Evolutionary conservation across 495 filamentous ascomycete genomes (phyloP), one percentile per base, ranked within the genome.

Genomic region (Talaromyces nanjingensis): DNA sequence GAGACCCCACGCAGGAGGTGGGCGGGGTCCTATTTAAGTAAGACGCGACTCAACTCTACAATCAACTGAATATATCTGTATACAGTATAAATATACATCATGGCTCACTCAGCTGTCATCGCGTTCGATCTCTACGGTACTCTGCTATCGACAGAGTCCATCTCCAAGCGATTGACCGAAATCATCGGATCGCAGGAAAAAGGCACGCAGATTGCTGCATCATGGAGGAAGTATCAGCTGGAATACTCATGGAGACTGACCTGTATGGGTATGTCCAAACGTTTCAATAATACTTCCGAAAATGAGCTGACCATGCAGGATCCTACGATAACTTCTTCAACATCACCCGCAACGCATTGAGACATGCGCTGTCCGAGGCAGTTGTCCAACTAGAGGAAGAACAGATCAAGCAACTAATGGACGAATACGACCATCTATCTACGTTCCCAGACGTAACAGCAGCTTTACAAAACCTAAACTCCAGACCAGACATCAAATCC

Each of bases 221-320:
- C 81, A 66, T 87, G 83, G 84, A 71, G 83, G 53, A 81, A 76
- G 25, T 84, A 84, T 69, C 89, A 92, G 71, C 79, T 96, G 20
- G 90, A 92, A 73, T 94, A 93, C 66, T 91, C 90, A 39, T 94
- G 89, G 90, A 75, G 90, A 54, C 72, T 90, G 65, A 93, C 89
- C 68, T 89, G 86, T 83, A 93, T 93, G 89, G 77, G 90, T 89
- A 74, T 52, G 72, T 69, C 11, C 14, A 37, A 31, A 24, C 24
- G 5, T 5, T 22, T 29, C n/a, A 16, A 31, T 6, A 62, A 8
- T 4, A 25, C 34, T 56, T 37, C 39, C 64, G 68, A 56, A 68
- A 9, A 53, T 16, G 6, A 42, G 20, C 53, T 39, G 9, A 65
- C 25, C 18, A 53, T 42, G 62, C 60, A 89, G 87, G 79, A 37